These are phyloP conservation scores for Galium porrigens DNA, from an alignment of 305 asterid species.

Conservation along the genomic window DNA sequence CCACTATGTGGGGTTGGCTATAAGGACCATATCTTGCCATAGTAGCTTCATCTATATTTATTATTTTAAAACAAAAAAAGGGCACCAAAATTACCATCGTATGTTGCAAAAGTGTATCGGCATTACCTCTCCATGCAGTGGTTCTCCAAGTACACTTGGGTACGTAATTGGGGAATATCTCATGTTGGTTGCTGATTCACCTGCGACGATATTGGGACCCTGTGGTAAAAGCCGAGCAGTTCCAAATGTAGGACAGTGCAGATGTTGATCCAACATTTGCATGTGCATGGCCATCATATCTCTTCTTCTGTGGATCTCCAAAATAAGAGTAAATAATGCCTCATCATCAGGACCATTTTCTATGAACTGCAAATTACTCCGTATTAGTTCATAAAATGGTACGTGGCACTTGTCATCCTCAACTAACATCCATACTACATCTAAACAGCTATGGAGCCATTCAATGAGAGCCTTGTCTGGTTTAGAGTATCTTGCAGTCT, in stretches of 20 bases:
- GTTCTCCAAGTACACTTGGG: slow-evolving; percentile 98
- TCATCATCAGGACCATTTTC: slow-evolving; percentile 94
- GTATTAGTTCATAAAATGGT: slow-evolving; percentile 87
- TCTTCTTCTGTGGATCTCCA: slow-evolving; percentile 87
- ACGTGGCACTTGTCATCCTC: slow-evolving; percentile 70
- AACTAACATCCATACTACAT: slow-evolving; percentile 85
- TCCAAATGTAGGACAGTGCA: slow-evolving; percentile 96
- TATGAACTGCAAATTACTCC: slow-evolving; percentile 78
- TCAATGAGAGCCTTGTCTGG: slow-evolving; percentile 71
- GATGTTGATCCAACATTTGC: slow-evolving; percentile 98
- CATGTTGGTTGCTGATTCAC: slow-evolving; percentile 68
- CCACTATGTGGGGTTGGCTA: neutral
- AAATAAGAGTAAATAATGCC: slow-evolving; percentile 76
- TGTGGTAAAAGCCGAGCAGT: slow-evolving; percentile 83
- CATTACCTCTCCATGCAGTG: slow-evolving; percentile 94
- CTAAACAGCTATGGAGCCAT: slow-evolving; percentile 88
- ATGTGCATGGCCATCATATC: slow-evolving; percentile 95
- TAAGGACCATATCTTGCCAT: neutral
- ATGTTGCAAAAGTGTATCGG: slow-evolving; percentile 7
- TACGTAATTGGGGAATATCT: slow-evolving; percentile 91
- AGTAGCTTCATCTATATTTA: neutral
- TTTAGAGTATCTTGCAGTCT: slow-evolving; percentile 48
- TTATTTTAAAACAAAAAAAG: neutral
- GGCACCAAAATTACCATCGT: neutral
- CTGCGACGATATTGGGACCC: slow-evolving; percentile 52